Evolutionary conservation across 2,329 filamentous ascomycete genomes (phyloP), one percentile per base, ranked within the genome.

Genomic region (Aspergillus proliferans): DNA sequence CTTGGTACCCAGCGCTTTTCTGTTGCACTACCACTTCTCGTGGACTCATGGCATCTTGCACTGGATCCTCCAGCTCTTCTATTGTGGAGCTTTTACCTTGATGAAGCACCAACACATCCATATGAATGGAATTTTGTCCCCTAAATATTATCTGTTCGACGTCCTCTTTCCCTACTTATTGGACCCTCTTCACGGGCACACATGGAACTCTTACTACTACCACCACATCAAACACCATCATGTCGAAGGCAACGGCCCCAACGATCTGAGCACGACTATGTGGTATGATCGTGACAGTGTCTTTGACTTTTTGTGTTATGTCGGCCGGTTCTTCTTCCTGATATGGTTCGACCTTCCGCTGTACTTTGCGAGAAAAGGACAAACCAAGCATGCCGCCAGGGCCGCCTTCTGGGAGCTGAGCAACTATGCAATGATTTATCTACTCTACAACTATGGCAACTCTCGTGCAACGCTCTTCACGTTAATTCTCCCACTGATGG

Each of bases 71-170:
- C 82, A 86, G 58, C 70, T 79, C 30, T 86, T 77, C 63, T 90
- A 84, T 61, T 80, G 83, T 46, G 87, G 87, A 6, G 75, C 83
- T 1, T 92, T 88, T 69, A 92, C 87, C 0, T 75, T 92, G 34
- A 82, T 92, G 80, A 87, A 87, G 78, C 87, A 92, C 60, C 87
- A 92, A 61, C 87, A 92, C 65, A 91, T 92, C 58, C 87, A 92
- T 64, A 83, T 83, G 73, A 78, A 83, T 42, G 87, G 87, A 14
- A 75, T 91, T 3, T 69, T 91, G 33, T 69, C 74, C 21, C 80
- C 79, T 58, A 64, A 70, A 6, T 80, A 77, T 47, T 69, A 71
- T 30, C 60, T 77, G 26, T 67, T 91, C 50, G 87, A 92, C 60
- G 63, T 68, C 5, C 46, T 76, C 1, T 91, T 90, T 57, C 87